Evolutionary conservation across 805 yeast genomes (phyloP).

Genomic region (Suhomyces canberraensis): DNA sequence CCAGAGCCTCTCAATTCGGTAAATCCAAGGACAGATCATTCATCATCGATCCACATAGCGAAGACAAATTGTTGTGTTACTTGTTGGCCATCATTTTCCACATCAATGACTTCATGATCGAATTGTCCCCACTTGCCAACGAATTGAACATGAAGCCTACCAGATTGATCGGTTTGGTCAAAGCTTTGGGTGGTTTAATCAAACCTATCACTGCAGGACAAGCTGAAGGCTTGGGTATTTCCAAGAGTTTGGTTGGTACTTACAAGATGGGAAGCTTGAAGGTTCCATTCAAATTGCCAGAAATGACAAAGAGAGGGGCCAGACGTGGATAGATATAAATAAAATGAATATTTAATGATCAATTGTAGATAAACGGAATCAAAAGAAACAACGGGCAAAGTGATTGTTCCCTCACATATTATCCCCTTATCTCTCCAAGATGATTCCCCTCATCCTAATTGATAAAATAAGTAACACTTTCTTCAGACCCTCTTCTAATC

Average conservation of each 20-base stretch:
- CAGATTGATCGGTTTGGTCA: slow-evolving; percentile 62
- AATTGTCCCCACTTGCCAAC: slow-evolving; percentile 76
- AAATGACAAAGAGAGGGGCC: slow-evolving; percentile 58
- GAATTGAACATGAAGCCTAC: slow-evolving; percentile 82
- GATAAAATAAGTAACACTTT: too few species aligned
- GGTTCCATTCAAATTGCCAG: slow-evolving; percentile 90
- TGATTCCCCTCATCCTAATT: too few species aligned
- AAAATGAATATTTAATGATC: too few species aligned
- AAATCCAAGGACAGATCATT: slow-evolving; percentile 74
- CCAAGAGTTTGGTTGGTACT: slow-evolving; percentile 54
- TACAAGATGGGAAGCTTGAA: slow-evolving; percentile 79
- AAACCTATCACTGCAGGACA: slow-evolving; percentile 70
- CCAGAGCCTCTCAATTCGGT: slow-evolving; percentile 63
- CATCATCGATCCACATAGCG: slow-evolving; percentile 80
- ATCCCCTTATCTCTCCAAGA: too few species aligned
- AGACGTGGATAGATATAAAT: not conserved
- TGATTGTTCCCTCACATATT: too few species aligned
- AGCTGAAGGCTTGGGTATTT: slow-evolving; percentile 69
- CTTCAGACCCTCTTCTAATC: too few species aligned
- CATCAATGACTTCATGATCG: slow-evolving; percentile 71
- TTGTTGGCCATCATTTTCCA: slow-evolving; percentile 70
- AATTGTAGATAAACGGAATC: too few species aligned
- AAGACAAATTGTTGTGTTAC: slow-evolving; percentile 81
- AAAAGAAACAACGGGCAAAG: too few species aligned
- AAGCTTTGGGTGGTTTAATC: slow-evolving; percentile 77